Conservation (phyloP, 495 filamentous ascomycete species). For the Poronia punctata region DNA sequence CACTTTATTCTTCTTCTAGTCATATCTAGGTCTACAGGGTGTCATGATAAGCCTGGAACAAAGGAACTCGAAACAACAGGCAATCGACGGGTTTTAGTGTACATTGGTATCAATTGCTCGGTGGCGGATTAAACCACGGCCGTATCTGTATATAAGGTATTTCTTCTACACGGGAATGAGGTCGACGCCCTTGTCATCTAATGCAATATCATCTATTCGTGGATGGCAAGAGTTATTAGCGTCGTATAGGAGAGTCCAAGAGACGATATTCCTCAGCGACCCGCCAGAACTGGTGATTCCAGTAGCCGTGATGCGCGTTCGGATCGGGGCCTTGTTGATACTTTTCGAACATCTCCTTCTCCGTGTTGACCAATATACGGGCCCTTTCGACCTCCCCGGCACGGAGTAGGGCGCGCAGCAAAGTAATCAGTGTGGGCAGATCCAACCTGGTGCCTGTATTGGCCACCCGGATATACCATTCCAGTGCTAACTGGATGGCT, state of each 20-base stretch:
- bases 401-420: constrained; percentile 42
- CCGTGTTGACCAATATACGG: constrained; percentile 26
- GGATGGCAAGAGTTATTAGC: background rate
- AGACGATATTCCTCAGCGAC: constrained; percentile 27
- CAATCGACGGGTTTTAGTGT: background rate
- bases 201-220: background rate
- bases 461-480: constrained; percentile 40
- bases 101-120: background rate
- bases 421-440: constrained; percentile 37
- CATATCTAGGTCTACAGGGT: background rate
- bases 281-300: constrained; percentile 40
- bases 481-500: constrained; percentile 43
- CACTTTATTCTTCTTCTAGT: no score
- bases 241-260: constrained; percentile 13
- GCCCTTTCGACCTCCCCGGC: constrained; percentile 30
- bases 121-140: background rate
- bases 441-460: constrained; percentile 30
- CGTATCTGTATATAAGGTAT: constrained; percentile 8
- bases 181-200: background rate
- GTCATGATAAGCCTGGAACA: background rate
- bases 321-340: constrained; percentile 16
- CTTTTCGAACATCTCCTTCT: constrained; percentile 27
- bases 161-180: constrained; percentile 7
- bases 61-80: no score
- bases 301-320: constrained; percentile 19